phyloP scores from a whole-genome alignment of 352 stramenopile species.

The Hyphochytrium catenoides region DNA sequence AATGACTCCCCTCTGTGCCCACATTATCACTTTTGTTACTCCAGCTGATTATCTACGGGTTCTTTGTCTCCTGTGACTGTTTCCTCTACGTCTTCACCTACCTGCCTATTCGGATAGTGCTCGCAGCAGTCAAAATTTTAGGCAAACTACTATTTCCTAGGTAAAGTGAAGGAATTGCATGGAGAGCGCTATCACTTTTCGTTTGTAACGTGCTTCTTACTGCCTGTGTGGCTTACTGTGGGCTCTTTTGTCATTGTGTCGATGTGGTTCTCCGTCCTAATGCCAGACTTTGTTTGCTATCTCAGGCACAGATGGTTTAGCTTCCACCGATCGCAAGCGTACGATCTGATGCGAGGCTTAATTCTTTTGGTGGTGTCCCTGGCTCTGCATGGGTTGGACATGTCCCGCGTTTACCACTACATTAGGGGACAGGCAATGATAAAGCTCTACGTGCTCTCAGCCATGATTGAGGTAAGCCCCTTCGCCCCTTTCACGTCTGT shows the following conservation, averaged over 20 bases:
- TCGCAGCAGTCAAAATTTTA: too few species aligned
- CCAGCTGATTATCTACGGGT: slow-evolving; percentile 72
- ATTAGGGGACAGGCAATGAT: slow-evolving; percentile 94
- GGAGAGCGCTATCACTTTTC: too few species aligned
- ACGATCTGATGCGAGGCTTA: slow-evolving; percentile 68
- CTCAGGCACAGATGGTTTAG: not conserved
- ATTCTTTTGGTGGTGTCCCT: slow-evolving; percentile 47
- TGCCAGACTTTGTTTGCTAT: too few species aligned
- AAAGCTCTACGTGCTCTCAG: slow-evolving; percentile 95
- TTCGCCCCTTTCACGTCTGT: not conserved
- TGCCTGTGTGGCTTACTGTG: too few species aligned
- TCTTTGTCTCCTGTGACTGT: slow-evolving; percentile 82
- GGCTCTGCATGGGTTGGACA: slow-evolving; percentile 63
- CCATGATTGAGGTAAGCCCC: slow-evolving; percentile 71
- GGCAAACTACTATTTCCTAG: too few species aligned
- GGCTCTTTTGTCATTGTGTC: too few species aligned
- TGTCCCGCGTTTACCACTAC: slow-evolving; percentile 93
- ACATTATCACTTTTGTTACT: too few species aligned
- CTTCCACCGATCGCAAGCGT: slow-evolving; percentile 62
- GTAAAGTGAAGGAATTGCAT: too few species aligned
- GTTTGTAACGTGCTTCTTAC: too few species aligned
- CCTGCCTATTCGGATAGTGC: slow-evolving; percentile 73
- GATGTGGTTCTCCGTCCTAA: too few species aligned
- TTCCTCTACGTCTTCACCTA: slow-evolving; percentile 94
- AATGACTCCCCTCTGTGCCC: too few species aligned